phyloP scores from a whole-genome alignment of 129 eudicot genomes.

The Escallonia rubra region DNA sequence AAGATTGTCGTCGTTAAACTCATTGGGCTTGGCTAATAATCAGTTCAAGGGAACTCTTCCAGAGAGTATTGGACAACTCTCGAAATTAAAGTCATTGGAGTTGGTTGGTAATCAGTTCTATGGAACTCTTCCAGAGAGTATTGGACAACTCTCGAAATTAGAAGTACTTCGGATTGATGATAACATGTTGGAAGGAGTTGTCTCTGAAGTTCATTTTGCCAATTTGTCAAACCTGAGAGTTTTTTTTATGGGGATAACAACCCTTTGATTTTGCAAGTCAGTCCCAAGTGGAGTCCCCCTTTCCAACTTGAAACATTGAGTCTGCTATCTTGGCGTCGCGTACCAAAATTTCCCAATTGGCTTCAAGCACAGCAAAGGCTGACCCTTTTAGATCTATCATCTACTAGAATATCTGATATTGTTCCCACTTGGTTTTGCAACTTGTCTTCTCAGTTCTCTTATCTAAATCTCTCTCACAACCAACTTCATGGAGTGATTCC shows the following conservation, averaged over 20 bases:
- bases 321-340: constrained; percentile 28
- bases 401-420: background rate
- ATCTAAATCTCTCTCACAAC: background rate
- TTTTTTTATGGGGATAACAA: constrained; percentile 19
- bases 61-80: too few species aligned
- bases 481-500: background rate
- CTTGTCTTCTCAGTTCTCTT: background rate
- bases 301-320: constrained; percentile 20
- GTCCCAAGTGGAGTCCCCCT: constrained; percentile 32
- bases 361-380: background rate
- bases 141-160: too few species aligned
- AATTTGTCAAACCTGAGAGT: constrained; percentile 1
- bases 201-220: background rate
- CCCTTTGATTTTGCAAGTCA: constrained; percentile 14
- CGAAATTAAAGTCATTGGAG: too few species aligned
- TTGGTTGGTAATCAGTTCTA: too few species aligned
- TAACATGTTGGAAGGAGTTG: background rate
- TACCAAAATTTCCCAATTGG: constrained; percentile 7
- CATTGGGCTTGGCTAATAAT: too few species aligned
- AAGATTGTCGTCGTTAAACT: too few species aligned
- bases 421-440: background rate
- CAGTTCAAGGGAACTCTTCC: too few species aligned
- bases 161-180: too few species aligned
- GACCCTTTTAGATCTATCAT: background rate
- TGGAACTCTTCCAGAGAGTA: too few species aligned